Evolutionary conservation across 306 rosid species (phyloP).

Genomic region (Abrus precatorius): DNA sequence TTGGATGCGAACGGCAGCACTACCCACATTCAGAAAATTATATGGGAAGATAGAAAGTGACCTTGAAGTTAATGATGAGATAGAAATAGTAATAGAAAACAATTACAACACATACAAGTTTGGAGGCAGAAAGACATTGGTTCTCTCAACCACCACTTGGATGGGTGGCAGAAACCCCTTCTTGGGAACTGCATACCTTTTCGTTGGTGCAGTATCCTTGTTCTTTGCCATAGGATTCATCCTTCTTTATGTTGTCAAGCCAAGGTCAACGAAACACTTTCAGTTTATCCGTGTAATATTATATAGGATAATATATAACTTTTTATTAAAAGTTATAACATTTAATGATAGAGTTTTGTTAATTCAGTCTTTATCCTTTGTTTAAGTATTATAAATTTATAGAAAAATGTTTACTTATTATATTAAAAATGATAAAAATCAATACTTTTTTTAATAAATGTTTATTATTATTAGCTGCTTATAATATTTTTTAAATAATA

Average conservation of each 20-base stretch:
- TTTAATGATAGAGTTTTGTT: too few relatives aligned
- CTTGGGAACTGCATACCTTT: constrained; percentile 76
- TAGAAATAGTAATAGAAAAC: constrained; percentile 69
- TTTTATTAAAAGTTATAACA: too few relatives aligned
- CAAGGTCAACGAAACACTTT: constrained; percentile 63
- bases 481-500: too few relatives aligned
- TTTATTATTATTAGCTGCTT: too few relatives aligned
- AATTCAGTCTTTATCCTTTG: too few relatives aligned
- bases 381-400: too few relatives aligned
- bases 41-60: constrained; percentile 84
- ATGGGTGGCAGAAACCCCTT: constrained; percentile 88
- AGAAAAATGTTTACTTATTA: too few relatives aligned
- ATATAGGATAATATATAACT: too few relatives aligned
- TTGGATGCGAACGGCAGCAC: constrained; percentile 94
- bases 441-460: too few relatives aligned
- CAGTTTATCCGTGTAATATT: too few relatives aligned
- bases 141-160: constrained; percentile 87
- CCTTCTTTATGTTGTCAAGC: constrained; percentile 76
- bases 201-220: constrained; percentile 73
- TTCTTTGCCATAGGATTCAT: constrained; percentile 66
- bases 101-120: constrained; percentile 86
- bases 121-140: constrained; percentile 72
- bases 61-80: constrained; percentile 67
- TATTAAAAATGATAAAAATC: too few relatives aligned
- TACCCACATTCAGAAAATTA: constrained; percentile 84